phyloP scores from a whole-genome alignment of 441 rosid genomes.

The Macaranga tanarius region DNA sequence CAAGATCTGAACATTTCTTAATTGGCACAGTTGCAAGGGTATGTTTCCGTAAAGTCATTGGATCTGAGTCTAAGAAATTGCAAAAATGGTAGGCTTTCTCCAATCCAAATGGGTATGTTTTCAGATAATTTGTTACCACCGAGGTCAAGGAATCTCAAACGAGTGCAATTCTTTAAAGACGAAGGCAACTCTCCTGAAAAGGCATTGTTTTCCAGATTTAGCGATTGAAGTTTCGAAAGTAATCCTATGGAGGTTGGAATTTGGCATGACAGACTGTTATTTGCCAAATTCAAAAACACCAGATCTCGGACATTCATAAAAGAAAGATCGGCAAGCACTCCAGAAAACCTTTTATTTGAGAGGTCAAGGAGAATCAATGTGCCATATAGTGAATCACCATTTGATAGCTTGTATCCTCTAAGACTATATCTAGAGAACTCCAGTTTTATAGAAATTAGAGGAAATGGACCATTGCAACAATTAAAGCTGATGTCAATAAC shows the following conservation, averaged over 20 bases:
- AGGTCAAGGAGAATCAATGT: neutral
- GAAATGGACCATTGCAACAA: no score
- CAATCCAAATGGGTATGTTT: constrained; percentile 7
- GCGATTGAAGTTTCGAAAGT: neutral
- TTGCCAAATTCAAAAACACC: constrained; percentile 1
- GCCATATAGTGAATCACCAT: neutral
- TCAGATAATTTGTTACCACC: neutral
- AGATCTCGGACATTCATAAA: neutral
- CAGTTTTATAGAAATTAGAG: no score
- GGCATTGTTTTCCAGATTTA: neutral
- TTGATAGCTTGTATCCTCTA: no score
- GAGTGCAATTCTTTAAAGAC: neutral
- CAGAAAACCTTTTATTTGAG: neutral
- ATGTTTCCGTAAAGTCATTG: neutral
- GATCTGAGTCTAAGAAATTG: no score
- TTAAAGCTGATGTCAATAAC: no score
- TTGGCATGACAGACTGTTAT: constrained; percentile 3
- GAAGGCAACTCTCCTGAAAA: no score
- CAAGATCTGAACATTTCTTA: constrained; percentile 2
- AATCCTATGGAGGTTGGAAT: constrained; percentile 10
- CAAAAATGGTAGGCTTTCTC: constrained; percentile 5
- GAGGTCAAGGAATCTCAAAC: neutral
- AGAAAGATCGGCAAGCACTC: neutral
- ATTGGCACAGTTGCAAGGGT: neutral
- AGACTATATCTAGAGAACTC: no score